Base-by-base conservation (phyloP, 148 eudicot species). In the Amaranthus cruentus region DNA sequence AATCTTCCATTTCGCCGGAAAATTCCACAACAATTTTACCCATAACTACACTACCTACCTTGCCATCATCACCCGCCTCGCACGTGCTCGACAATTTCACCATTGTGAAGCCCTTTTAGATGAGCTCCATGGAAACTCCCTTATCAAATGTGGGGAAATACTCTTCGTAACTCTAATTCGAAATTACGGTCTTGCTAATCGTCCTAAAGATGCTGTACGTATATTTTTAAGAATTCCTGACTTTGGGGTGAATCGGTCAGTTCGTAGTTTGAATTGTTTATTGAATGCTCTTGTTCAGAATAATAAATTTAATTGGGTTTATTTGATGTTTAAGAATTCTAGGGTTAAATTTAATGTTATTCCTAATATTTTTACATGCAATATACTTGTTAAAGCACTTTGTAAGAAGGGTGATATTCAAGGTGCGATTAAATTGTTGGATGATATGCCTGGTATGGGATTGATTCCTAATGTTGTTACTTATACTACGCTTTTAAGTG, bases 391-490 rank as follows among this genome's bases (percentile, higher is more conserved):
- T 6, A 89, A 91, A 38, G 97, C 82, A 43, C 77, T 93, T 15
- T 89, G 97, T 73, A 88, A 82, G 71, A 89, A 85, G 65, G 80
- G 83, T 60, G 95, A 93, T 70, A 52, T 93, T 50, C 81, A 84
- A 38, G 81, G 85, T 68, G 98, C 97, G 0, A 61, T 85, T 9
- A 70, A 78, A 82, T 77, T 93, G 80, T 47, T 93, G 11, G 95
- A 91, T 79, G 98, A 89, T 55, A 88, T 91, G 79, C 95, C 95
- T 0, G 84, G 75, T 3, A 80, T 91, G 91, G 97, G 98, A 15
- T 60, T 88, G 75, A 79, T 87, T 8, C 97, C 98, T 0, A 93
- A 89, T 83, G 87, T 88, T 58, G 90, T 91, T 70, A 88, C 84
- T 66, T 91, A 91, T 73, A 91, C 98, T 0, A 93, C 91, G 4